Conservation (phyloP, 805 yeast species). For the Tetrapisispora nanseiensis region DNA sequence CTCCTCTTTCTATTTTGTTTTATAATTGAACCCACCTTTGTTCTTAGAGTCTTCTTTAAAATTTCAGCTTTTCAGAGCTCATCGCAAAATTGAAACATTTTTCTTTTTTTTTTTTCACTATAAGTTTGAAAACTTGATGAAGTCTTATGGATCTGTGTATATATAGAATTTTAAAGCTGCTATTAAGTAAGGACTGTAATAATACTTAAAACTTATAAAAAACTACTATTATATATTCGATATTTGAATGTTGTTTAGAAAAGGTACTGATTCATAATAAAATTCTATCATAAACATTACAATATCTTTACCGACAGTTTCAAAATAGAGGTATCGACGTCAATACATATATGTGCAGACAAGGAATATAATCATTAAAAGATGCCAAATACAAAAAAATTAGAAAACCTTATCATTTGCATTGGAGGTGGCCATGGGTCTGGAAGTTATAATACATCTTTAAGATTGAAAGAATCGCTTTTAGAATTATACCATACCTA, state of each 20-base stretch:
- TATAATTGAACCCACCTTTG: background rate
- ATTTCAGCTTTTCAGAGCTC: constrained; percentile 4
- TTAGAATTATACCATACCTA: constrained; percentile 16
- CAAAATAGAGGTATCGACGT: no score
- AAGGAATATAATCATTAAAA: background rate
- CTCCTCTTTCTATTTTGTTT: no score
- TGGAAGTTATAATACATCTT: constrained; percentile 26
- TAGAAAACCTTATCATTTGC: constrained; percentile 10
- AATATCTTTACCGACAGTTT: no score
- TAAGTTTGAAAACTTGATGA: background rate
- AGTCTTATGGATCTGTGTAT: no score
- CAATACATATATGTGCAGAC: no score
- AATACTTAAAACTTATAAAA: no score
- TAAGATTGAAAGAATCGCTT: constrained; percentile 30
- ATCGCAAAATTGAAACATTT: constrained; percentile 2
- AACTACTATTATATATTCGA: no score
- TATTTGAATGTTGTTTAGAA: no score
- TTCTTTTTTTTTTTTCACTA: background rate
- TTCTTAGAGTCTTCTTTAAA: background rate
- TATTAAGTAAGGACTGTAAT: no score
- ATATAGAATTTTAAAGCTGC: no score
- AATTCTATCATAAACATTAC: no score
- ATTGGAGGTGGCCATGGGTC: constrained; percentile 29
- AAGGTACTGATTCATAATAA: no score
- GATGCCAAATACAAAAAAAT: background rate